phyloP scores from a whole-genome alignment of 495 filamentous ascomycete species.

The Cryomyces minteri region DNA sequence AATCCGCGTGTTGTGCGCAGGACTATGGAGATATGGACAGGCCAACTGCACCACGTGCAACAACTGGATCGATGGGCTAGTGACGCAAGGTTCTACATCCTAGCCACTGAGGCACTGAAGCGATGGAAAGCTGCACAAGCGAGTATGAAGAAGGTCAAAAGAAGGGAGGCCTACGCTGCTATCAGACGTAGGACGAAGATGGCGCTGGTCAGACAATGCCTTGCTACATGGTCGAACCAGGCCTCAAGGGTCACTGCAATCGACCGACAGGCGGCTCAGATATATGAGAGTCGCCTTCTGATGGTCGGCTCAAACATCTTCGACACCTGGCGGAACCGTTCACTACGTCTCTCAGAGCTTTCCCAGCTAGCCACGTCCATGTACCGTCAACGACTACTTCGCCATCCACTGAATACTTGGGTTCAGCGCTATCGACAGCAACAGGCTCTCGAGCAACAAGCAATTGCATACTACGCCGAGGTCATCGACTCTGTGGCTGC shows the following conservation, averaged over 20 bases:
- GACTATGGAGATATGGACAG: slow-evolving; percentile 28
- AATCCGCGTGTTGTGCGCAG: slow-evolving; percentile 29
- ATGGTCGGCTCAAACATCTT: neutral
- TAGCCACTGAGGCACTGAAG: slow-evolving; percentile 32
- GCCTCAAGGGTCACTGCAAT: slow-evolving; percentile 19
- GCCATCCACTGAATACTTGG: slow-evolving; percentile 1
- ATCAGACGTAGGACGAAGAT: slow-evolving; percentile 39
- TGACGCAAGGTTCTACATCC: slow-evolving; percentile 41
- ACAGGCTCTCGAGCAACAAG: slow-evolving; percentile 6
- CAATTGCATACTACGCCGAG: slow-evolving; percentile 8
- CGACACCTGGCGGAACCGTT: slow-evolving; percentile 1
- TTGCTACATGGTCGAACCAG: slow-evolving; percentile 29
- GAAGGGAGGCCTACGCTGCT: slow-evolving; percentile 39
- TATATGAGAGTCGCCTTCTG: neutral
- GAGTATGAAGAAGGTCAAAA: slow-evolving; percentile 31
- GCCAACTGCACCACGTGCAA: slow-evolving; percentile 25
- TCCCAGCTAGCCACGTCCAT: neutral
- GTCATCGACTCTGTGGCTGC: slow-evolving; percentile 7
- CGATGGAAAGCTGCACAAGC: slow-evolving; percentile 33
- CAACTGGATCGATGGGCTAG: slow-evolving; percentile 33
- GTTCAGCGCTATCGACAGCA: neutral
- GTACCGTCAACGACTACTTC: neutral
- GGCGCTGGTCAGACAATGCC: slow-evolving; percentile 28
- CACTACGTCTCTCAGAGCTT: neutral
- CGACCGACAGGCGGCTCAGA: slow-evolving; percentile 1